A percentile compares a stretch with the other conserved stretches of the same genome.
phyloP scores from a whole-genome alignment of 768 basidiomycete genomes.

The Symmetrospora coprosmae region DNA sequence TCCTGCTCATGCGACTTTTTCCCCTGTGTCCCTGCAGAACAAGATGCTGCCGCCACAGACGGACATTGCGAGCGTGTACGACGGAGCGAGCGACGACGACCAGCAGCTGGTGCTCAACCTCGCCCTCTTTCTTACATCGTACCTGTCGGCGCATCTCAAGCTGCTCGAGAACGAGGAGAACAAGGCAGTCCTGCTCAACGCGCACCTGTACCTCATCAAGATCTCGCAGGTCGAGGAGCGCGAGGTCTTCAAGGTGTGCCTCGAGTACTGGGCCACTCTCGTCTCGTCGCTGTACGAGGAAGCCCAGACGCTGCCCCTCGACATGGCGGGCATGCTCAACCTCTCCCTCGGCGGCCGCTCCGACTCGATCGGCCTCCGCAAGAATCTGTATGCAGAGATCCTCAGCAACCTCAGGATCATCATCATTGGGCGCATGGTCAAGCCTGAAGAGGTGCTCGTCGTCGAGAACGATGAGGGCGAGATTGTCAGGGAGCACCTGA shows the following conservation, averaged over 20 bases:
- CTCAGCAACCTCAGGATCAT: conserved; percentile 84
- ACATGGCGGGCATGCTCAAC: conserved; percentile 71
- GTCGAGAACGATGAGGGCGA: conserved; percentile 99
- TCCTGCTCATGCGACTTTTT: background rate
- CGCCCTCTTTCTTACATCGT: conserved; percentile 92
- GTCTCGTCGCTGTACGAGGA: conserved; percentile 95
- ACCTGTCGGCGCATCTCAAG: conserved; percentile 79
- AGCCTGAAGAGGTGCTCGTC: conserved; percentile 91
- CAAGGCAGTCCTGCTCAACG: conserved; percentile 84
- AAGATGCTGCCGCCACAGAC: conserved; percentile 14
- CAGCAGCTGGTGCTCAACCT: conserved; percentile 96
- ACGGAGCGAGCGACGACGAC: conserved; percentile 72
- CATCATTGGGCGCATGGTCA: conserved; percentile 98
- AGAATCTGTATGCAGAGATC: conserved; percentile 91
- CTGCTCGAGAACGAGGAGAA: conserved; percentile 84
- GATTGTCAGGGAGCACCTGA: conserved; percentile 82
- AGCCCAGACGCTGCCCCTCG: conserved; percentile 59
- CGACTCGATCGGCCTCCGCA: conserved; percentile 46
- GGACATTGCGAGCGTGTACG: conserved; percentile 80
- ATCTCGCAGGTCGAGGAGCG: conserved; percentile 95
- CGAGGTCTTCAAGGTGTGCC: conserved; percentile 97
- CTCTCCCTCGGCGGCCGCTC: conserved; percentile 58
- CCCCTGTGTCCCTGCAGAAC: background rate
- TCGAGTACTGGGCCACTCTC: conserved; percentile 94
- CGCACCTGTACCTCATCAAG: conserved; percentile 96